phyloP scores from a whole-genome alignment of 768 basidiomycete genomes.

The Daedaleopsis nitida region DNA sequence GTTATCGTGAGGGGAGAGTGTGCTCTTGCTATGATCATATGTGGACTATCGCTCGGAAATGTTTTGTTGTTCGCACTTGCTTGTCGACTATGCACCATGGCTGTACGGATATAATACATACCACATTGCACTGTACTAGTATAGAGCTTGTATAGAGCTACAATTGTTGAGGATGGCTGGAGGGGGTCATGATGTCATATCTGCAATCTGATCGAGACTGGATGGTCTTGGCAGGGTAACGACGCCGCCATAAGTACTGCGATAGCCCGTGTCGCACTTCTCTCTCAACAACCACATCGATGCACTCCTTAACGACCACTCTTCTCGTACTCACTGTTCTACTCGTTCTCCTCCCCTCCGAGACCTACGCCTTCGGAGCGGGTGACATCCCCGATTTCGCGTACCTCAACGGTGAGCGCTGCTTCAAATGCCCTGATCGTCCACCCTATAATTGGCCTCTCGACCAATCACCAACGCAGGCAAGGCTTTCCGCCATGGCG shows the following conservation, averaged over 20 bases:
- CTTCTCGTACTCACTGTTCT: constrained; percentile 29
- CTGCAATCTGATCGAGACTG: not conserved
- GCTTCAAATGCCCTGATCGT: not conserved
- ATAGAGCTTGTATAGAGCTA: not conserved
- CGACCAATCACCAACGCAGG: constrained; percentile 34
- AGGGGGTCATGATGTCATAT: constrained; percentile 20
- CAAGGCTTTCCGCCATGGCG: constrained; percentile 77
- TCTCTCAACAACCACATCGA: constrained; percentile 19
- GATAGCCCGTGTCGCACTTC: not conserved
- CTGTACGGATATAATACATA: constrained; percentile 17
- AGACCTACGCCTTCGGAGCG: constrained; percentile 56
- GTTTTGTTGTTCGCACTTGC: constrained; percentile 17
- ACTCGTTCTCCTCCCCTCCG: constrained; percentile 44
- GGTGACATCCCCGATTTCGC: constrained; percentile 76
- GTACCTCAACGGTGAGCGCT: constrained; percentile 55
- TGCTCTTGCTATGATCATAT: constrained; percentile 16
- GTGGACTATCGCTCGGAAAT: constrained; percentile 15
- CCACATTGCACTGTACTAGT: not conserved
- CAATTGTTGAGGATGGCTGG: not conserved
- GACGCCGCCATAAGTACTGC: not conserved
- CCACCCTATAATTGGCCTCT: constrained; percentile 2
- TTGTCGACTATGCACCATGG: constrained; percentile 16
- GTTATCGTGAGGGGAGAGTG: constrained; percentile 43
- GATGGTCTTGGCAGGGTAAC: constrained; percentile 15
- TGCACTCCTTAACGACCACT: constrained; percentile 22